Percentiles rank a stretch among this genome's conserved stretches.
Evolutionary conservation across 2,329 filamentous ascomycete species (phyloP).

Genomic region (Xylaria sp.): DNA sequence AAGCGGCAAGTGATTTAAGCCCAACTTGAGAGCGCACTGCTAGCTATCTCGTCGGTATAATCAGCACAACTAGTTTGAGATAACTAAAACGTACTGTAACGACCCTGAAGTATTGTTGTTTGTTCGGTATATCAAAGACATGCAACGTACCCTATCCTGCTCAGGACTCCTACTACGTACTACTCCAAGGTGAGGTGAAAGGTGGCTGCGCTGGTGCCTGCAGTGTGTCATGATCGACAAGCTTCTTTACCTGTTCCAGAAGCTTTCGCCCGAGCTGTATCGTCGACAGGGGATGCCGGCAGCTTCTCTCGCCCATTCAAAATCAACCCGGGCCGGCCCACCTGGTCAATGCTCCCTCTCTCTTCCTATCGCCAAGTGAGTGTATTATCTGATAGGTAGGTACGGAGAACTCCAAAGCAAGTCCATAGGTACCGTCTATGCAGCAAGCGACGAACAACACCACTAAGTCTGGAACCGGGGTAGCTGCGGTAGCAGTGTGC

Average conservation of each 20-base stretch:
- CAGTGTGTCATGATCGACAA: conserved; percentile 35
- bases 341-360: conserved; percentile 28
- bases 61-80: background rate
- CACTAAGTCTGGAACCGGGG: no score
- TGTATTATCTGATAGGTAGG: background rate
- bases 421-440: no score
- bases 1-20: conserved; percentile 12
- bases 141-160: no score
- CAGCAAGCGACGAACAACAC: no score
- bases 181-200: conserved; percentile 1
- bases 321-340: conserved; percentile 33
- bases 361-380: background rate
- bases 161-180: background rate
- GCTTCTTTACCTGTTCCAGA: conserved; percentile 45
- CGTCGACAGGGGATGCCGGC: conserved; percentile 26
- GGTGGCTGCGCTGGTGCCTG: conserved; percentile 32
- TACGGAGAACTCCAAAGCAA: no score
- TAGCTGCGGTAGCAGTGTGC: background rate
- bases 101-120: background rate
- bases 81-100: background rate
- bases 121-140: background rate
- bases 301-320: conserved; percentile 1
- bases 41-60: no score
- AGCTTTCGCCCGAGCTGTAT: conserved; percentile 39
- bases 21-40: background rate